Evolutionary conservation across 2,329 filamentous ascomycete genomes (phyloP), one percentile per base, ranked within the genome.

Genomic region (Colletotrichum coccodes): DNA sequence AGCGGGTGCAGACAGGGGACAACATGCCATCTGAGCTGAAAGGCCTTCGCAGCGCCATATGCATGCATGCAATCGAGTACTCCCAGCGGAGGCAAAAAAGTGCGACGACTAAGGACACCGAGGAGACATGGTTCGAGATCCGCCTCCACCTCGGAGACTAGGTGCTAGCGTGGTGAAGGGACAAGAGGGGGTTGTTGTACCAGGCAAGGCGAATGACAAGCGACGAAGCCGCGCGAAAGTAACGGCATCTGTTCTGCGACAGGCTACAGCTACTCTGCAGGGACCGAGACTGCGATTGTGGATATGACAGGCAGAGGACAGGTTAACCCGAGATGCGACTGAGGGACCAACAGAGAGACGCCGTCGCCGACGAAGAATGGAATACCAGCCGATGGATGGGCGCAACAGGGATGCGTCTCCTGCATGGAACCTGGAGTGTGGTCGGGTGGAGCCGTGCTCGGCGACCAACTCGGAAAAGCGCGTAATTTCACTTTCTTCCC

Each of bases 81-180:
- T 44, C 52, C 3, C 21, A 38, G 50, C 28, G 61, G 54, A 50
- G 6, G n/a, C 38, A 38, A 32, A 47, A 23, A 57, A 53, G 60
- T 65, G 54, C 54, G 40, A 74, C 72, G 44, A 64, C 56, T 40
- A 42, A 72, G 58, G 64, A 71, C 53, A 63, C 53, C 54, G 69
- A 68, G 61, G 66, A 70, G 66, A 67, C 38, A 18, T 57, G 47
- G 44, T 28, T 56, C 61, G 21, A 61, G 62, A 36, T 65, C 64
- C 58, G 70, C 61, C 34, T 56, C 56, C 61, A 66, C 56, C 54
- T 66, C 65, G 56, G 49, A 66, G 49, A 57, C 66, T 66, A 66
- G 34, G 56, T 52, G 18, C 28, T 52, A 57, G 34, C 61, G 66
- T 49, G 56, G 50, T 36, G 42, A 11, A 32, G 23, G 34, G 26